Evolutionary conservation across 805 yeast genomes (phyloP), one percentile per base, ranked within the genome.

Genomic region (Candida parachauliodes): DNA sequence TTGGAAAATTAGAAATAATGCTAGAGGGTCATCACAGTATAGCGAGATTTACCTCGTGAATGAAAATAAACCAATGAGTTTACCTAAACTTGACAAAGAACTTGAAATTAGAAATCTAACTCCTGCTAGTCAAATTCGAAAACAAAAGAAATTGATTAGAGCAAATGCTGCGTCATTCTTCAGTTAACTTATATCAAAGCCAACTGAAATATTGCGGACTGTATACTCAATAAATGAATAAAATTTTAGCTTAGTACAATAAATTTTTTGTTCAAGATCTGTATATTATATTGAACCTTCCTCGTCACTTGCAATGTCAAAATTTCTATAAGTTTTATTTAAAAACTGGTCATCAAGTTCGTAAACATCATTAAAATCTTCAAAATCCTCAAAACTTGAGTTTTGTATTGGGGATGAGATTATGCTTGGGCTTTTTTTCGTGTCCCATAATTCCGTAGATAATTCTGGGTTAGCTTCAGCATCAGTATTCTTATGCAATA

Each of bases 291-390:
- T n/a, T n/a, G n/a, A n/a, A 26, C 51, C 60, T 29, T 63, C 70
- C 31, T 66, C 70, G 38, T 65, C 70, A 32, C 63, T 55, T 8
- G 54, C 68, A 28, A 57, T 49, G 34, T 61, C 67, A 42, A 62
- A 54, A 25, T 51, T 52, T 28, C 50, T 43, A 44, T 46, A 36
- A 39, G 49, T 41, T 50, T 33, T 43, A 17, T 34, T 39, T 20
- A 42, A 32, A 17, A 45, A 39, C 33, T 42, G 40, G 36, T 42
- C 34, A n/a, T 31, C 39, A 14, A 36, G 30, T n/a, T 32, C 27
- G 16, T 32, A 28, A 22, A 6, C 24, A 32, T 28, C 24, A 14
- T 34, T 19, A 19, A 14, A 15, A 25, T 35, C 32, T 3, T 51
- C 56, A 35, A 55, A 57, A 35, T 57, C 61, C 25, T 58, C 64